Percentiles rank a stretch among this genome's conserved stretches.
These are phyloP conservation scores for Kuraishia hungarica DNA, from an alignment of 805 yeast species.

Conservation along the genomic window DNA sequence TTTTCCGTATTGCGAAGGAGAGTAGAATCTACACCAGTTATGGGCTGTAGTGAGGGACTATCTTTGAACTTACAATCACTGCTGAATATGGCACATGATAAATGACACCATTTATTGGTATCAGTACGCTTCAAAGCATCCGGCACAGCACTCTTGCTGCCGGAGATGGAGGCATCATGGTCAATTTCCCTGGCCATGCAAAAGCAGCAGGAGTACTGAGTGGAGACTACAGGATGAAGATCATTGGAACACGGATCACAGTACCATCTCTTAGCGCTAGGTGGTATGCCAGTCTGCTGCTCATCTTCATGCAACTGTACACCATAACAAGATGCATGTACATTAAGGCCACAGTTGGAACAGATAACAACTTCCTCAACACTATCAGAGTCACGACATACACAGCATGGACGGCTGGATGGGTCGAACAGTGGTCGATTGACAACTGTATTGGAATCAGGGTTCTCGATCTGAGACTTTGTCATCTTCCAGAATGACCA, in stretches of 20 bases:
- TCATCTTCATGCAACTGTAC: constrained; percentile 10
- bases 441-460: too few relatives aligned
- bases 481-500: too few relatives aligned
- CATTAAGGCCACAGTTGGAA: constrained; percentile 55
- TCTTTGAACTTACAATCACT: constrained; percentile 36
- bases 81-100: constrained; percentile 57
- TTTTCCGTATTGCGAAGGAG: constrained; percentile 21
- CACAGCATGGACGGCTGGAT: constrained; percentile 38
- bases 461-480: too few relatives aligned
- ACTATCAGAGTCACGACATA: constrained; percentile 39
- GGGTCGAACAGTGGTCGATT: constrained; percentile 12
- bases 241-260: constrained; percentile 79
- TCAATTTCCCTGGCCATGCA: constrained; percentile 50
- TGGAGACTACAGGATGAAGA: constrained; percentile 46
- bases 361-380: constrained; percentile 42
- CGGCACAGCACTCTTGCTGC: constrained; percentile 33
- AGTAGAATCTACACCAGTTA: constrained; percentile 26
- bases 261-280: constrained; percentile 40
- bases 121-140: constrained; percentile 65
- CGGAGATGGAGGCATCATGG: constrained; percentile 34
- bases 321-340: constrained; percentile 70
- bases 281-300: too few relatives aligned
- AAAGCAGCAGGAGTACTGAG: constrained; percentile 54
- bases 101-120: constrained; percentile 72
- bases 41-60: constrained; percentile 35